Conservation (phyloP, 2,329 filamentous ascomycete species). For the Kalaharituber pfeilii region DNA sequence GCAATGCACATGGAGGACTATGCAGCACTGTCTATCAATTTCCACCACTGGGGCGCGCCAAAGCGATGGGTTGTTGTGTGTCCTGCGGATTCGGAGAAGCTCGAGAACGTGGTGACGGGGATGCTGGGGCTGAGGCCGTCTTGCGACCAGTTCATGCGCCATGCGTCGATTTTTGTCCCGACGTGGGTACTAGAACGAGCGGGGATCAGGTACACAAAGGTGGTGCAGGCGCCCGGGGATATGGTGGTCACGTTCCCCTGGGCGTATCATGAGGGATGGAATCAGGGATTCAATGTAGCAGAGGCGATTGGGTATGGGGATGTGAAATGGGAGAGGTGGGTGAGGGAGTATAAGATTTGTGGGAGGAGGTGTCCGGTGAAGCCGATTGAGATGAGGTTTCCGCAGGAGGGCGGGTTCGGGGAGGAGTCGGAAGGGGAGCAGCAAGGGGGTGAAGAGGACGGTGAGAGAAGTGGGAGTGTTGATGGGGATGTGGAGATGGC, state of each 20-base stretch:
- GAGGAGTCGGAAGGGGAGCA: background rate
- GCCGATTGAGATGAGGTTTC: constrained; percentile 6
- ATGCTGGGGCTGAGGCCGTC: constrained; percentile 1
- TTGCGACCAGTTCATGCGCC: constrained; percentile 17
- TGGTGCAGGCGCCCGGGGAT: constrained; percentile 15
- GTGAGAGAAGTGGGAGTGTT: background rate
- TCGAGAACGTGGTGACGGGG: constrained; percentile 11
- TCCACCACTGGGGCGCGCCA: constrained; percentile 16
- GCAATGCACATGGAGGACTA: constrained; percentile 18
- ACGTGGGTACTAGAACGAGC: constrained; percentile 7
- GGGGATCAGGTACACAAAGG: constrained; percentile 12
- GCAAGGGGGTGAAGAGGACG: background rate
- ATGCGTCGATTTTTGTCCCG: constrained; percentile 12
- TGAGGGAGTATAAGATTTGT: constrained; percentile 13
- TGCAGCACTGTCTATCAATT: constrained; percentile 16
- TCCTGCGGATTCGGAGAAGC: constrained; percentile 10
- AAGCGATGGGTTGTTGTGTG: constrained; percentile 16
- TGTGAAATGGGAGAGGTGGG: constrained; percentile 5
- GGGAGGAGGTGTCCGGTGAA: constrained; percentile 8
- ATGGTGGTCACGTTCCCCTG: constrained; percentile 17
- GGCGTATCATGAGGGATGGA: constrained; percentile 18
- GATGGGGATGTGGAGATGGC: background rate
- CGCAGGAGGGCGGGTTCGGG: background rate
- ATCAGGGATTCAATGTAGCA: constrained; percentile 16
- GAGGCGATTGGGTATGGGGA: constrained; percentile 17